Percentiles rank a stretch among this genome's conserved stretches.
phyloP scores from a whole-genome alignment of 2,329 filamentous ascomycete genomes.

The Acephala macrosclerotiorum region DNA sequence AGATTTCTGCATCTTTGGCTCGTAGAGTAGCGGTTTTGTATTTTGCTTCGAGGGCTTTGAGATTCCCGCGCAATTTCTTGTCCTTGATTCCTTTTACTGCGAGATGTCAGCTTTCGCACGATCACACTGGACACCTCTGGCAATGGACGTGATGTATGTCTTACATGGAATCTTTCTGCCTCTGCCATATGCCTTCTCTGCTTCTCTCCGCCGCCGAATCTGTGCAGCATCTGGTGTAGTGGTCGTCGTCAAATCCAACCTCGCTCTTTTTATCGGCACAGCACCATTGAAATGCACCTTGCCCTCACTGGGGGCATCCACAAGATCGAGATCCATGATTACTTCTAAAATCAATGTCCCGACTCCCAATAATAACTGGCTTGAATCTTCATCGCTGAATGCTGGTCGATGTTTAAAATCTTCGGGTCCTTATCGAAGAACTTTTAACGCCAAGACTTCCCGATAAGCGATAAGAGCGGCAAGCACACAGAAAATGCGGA shows the following conservation, averaged over 20 bases:
- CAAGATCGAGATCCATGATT: constrained; percentile 33
- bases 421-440: not conserved
- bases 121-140: not conserved
- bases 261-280: constrained; percentile 55
- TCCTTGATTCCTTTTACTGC: constrained; percentile 78
- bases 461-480: constrained; percentile 37
- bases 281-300: constrained; percentile 57
- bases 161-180: constrained; percentile 71
- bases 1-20: constrained; percentile 94
- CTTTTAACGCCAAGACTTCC: constrained; percentile 36
- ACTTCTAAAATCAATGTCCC: not conserved
- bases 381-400: not conserved
- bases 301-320: constrained; percentile 17
- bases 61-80: constrained; percentile 85
- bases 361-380: not conserved
- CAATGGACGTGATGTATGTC: not conserved
- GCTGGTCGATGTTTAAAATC: not conserved
- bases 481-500: constrained; percentile 32
- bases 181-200: constrained; percentile 82
- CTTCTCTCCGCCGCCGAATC: constrained; percentile 61
- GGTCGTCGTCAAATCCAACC: constrained; percentile 54
- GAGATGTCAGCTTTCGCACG: constrained; percentile 62
- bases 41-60: constrained; percentile 81
- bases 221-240: constrained; percentile 38
- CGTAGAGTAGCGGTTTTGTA: constrained; percentile 82